Base-by-base conservation (phyloP, 148 eudicot species). In the Fagopyrum homotropicum region DNA sequence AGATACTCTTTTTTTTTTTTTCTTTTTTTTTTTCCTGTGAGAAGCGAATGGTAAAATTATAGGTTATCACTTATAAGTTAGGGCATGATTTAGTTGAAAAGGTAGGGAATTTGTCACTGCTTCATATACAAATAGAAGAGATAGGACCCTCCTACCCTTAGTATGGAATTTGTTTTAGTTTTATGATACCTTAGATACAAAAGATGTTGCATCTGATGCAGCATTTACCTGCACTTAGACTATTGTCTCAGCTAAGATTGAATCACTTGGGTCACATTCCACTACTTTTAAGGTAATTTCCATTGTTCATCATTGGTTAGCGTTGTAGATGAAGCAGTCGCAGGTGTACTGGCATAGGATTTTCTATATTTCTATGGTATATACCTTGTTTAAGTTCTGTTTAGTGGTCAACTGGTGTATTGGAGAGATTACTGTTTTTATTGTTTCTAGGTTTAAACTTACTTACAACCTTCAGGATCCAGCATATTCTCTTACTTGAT, bases 91-190 rank as follows among this genome's bases (percentile, higher is more conserved):
- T 26, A 63, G 26, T 29, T 63, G 45, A 30, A 63, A 14, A 57
- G 9, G 30, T 26, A 16, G 17, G 66, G 40, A 35, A 26, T 30
- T 26, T 11, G 4, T 61, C 11, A 61, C 15, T 26, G 19, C 68
- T 7, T 61, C 43, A 26, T 11, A 63, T 63, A 63, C 15, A 63
- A 4, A 14, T 63, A 19, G 15, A 63, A 19, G 43, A 63, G 6
- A 63, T 63, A 63, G 40, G 44, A 63, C 45, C 63, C 63, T 57
- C 22, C 63, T 57, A 30, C 30, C 30, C n/a, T 57, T n/a, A 56
- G 22, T 57, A 22, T 57, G 63, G 63, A 57, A 57, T 57, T 57
- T 57, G 63, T 19, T 57, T 55, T 7, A 57, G 30, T 57, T 57
- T 57, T 19, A 19, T 56, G 61, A 55, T 11, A 57, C 19, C 19